Conservation (phyloP, 2,329 filamentous ascomycete genomes). For the Clarireedia homoeocarpa region DNA sequence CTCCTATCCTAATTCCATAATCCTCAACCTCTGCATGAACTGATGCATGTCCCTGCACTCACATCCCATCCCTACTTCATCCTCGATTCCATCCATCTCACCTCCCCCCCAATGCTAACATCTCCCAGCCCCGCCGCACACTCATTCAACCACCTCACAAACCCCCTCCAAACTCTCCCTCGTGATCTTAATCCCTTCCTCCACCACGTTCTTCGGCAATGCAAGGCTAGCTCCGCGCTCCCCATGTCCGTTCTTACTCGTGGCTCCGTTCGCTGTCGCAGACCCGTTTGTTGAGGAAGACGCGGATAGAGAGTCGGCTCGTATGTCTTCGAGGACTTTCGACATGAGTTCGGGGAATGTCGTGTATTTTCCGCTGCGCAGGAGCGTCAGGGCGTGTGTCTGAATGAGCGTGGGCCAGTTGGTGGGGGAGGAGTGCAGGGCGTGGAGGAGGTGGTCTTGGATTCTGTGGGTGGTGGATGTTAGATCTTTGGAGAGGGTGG, state of each 20-base stretch:
- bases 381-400: constrained; percentile 49
- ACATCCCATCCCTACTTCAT: not conserved
- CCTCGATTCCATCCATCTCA: not conserved
- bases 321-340: constrained; percentile 54
- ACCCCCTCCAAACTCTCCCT: constrained; percentile 46
- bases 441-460: constrained; percentile 55
- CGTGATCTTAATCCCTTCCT: constrained; percentile 53
- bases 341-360: constrained; percentile 54
- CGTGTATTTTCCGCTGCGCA: constrained; percentile 51
- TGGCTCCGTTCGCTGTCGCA: constrained; percentile 6
- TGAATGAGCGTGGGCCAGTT: constrained; percentile 58
- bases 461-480: constrained; percentile 38
- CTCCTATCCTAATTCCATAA: not conserved
- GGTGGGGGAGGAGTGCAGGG: constrained; percentile 48
- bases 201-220: constrained; percentile 50
- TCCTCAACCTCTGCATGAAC: not conserved
- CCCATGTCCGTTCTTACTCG: constrained; percentile 15
- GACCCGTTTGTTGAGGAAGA: constrained; percentile 12
- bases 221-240: constrained; percentile 37
- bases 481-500: constrained; percentile 6
- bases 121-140: not conserved
- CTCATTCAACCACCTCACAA: constrained; percentile 26
- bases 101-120: not conserved
- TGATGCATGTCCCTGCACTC: not conserved
- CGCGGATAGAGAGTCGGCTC: constrained; percentile 17